Base-by-base conservation (phyloP, 257 asterid genomes). In the Plantago ovata region DNA sequence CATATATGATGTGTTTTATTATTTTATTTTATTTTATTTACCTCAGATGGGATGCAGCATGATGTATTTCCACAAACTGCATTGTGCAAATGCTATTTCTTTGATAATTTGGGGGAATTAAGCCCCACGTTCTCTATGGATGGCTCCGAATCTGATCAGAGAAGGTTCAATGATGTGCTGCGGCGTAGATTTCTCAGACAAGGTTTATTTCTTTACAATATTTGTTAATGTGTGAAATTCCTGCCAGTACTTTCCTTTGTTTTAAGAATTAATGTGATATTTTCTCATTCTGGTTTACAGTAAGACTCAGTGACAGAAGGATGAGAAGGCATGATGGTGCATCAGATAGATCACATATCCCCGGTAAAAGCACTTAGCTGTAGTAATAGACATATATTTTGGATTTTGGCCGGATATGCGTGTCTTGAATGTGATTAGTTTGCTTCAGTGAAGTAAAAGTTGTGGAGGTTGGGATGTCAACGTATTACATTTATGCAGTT, bases 11-110 rank as follows among this genome's bases (percentile, higher is more conserved):
- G 55, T 9, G 9, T 66, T n/a, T n/a, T n/a, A n/a, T n/a, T n/a
- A n/a, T n/a, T n/a, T n/a, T n/a, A n/a, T n/a, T n/a, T n/a, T n/a
- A n/a, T n/a, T n/a, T n/a, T n/a, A n/a, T 20, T 51, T 73, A 19
- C 16, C 24, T 56, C 72, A 93, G 98, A 84, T 64, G 89, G 90
- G 21, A 58, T 80, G 65, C 87, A 81, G 69, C 83, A 63, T 33
- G 98, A 86, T 67, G 66, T 82, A 58, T 88, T 79, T 82, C 97
- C 96, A 13, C 80, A 72, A 70, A 71, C 66, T 63, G 81, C 78
- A 43, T 67, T 83, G 28, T 93, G 98, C 84, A 93, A 82, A 64
- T 93, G 98, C 85, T 86, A 84, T 75, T 93, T 89, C 87, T 89
- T 77, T 56, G 87, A 88, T 76, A 67, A 75, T 72, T 65, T 84